Conservation (phyloP, 2,329 filamentous ascomycete species). For the Pseudogymnoascus sp. region DNA sequence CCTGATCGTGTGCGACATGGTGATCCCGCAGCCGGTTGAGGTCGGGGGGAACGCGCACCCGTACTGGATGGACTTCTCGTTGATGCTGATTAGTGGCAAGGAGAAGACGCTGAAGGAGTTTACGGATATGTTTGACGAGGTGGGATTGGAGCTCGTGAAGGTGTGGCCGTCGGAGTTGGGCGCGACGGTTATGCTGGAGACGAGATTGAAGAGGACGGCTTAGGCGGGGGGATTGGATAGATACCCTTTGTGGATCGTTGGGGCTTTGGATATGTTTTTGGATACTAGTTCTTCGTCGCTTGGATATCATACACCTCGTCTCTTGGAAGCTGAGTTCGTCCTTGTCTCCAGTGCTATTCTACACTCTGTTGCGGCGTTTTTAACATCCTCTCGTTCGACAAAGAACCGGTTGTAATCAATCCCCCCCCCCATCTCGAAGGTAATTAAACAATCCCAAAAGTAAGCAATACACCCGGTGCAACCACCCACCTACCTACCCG, state of each 20-base stretch:
- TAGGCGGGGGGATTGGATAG: background rate
- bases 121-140: constrained; percentile 25
- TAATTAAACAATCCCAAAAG: background rate
- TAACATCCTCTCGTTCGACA: background rate
- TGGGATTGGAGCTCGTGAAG: constrained; percentile 28
- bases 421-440: background rate
- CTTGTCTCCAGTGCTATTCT: background rate
- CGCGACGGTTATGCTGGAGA: constrained; percentile 28
- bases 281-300: background rate
- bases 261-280: background rate
- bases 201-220: constrained; percentile 18
- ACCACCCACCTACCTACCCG: too few species aligned
- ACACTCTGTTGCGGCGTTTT: background rate
- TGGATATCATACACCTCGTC: background rate
- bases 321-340: background rate
- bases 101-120: constrained; percentile 29
- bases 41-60: constrained; percentile 21
- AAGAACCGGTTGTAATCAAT: background rate
- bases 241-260: background rate
- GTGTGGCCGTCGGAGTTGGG: constrained; percentile 27
- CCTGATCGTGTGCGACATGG: constrained; percentile 29
- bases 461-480: background rate
- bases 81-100: constrained; percentile 27
- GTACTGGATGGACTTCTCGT: constrained; percentile 28
- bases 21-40: constrained; percentile 28